Base-by-base conservation (phyloP, 2,329 filamentous ascomycete species). In the Alternaria panax region DNA sequence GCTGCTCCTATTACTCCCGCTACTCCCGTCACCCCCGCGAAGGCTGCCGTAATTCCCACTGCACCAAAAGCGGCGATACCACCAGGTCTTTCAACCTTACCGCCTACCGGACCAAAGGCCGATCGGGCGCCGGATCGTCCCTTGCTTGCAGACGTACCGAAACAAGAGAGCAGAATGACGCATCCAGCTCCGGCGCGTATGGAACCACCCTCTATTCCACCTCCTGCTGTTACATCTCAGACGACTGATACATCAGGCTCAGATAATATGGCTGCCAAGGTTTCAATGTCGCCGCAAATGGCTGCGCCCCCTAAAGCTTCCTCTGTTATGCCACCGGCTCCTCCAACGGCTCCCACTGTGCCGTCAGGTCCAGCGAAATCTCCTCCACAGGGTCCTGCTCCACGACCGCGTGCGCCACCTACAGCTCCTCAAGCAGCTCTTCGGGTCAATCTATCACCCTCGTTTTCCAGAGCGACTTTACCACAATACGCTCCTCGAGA, bases 41-140 rank as follows among this genome's bases (percentile, higher is more conserved):
- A 60, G 36, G 27, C 56, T 12, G 24, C 60, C 5, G 36, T 60
- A 46, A 59, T 66, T 25, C 64, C 72, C 24, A 64, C 72, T 20
- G 66, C 71, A 18, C 64, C 72, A 8, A 76, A 76, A 54, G 71
- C 78, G 5, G 75, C 65, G 20, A 76, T 79, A 11, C 79, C 80
- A 4, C 74, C 77, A 53, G 78, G 76, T 6, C 67, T 78, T 14
- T 59, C 67, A 2, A 62, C 57, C n/a, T 62, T 70, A 47, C 75
- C 78, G 9, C 80, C 81, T n/a, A 75, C 77, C 32, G 80, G 76
- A 47, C 80, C 78, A 5, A 80, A 79, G 57, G 78, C 78, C 22
- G 75, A 77, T 43, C 69, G 78, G 34, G 46, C 67, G 12, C 51
- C 62, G 8, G 77, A 79, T 45, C 70, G 75, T 51, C 65, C 62